A percentile compares a stretch with the other conserved stretches of the same genome.
Conservation (phyloP, 805 yeast genomes). For the Starmerella sirachaensis region DNA sequence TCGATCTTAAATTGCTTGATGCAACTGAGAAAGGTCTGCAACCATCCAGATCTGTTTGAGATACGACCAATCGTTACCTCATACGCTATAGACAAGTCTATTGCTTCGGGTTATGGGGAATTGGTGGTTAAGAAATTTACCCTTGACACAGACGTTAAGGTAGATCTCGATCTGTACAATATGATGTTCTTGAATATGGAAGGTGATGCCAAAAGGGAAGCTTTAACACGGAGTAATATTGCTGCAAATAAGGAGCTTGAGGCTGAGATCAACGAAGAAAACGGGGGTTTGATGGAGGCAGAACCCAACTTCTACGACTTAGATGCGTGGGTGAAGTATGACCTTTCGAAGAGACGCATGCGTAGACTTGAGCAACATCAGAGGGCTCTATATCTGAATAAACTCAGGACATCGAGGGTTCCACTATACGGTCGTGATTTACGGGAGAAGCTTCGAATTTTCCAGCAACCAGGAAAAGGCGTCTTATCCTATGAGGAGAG, state of each 20-base stretch:
- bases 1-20: slow-evolving; percentile 93
- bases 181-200: slow-evolving; percentile 43
- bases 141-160: background rate
- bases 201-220: slow-evolving; percentile 21
- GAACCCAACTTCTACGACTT: slow-evolving; percentile 25
- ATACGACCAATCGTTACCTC: slow-evolving; percentile 91
- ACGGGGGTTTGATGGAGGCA: slow-evolving; percentile 15
- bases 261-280: slow-evolving; percentile 8
- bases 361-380: slow-evolving; percentile 41
- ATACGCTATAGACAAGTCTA: slow-evolving; percentile 59
- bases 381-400: slow-evolving; percentile 52
- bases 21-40: slow-evolving; percentile 95
- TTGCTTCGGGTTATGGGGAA: slow-evolving; percentile 36
- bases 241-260: slow-evolving; percentile 8
- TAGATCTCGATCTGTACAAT: slow-evolving; percentile 41
- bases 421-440: slow-evolving; percentile 61
- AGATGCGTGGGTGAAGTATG: slow-evolving; percentile 47
- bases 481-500: slow-evolving; percentile 25
- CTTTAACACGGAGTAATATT: slow-evolving; percentile 6
- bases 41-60: slow-evolving; percentile 92
- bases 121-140: slow-evolving; percentile 11
- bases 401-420: slow-evolving; percentile 47
- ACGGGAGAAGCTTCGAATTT: slow-evolving; percentile 26
- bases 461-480: slow-evolving; percentile 14
- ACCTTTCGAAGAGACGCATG: slow-evolving; percentile 41